Evolutionary conservation across 2,329 filamentous ascomycete genomes (phyloP).

Genomic region (Juglanconis juglandina): DNA sequence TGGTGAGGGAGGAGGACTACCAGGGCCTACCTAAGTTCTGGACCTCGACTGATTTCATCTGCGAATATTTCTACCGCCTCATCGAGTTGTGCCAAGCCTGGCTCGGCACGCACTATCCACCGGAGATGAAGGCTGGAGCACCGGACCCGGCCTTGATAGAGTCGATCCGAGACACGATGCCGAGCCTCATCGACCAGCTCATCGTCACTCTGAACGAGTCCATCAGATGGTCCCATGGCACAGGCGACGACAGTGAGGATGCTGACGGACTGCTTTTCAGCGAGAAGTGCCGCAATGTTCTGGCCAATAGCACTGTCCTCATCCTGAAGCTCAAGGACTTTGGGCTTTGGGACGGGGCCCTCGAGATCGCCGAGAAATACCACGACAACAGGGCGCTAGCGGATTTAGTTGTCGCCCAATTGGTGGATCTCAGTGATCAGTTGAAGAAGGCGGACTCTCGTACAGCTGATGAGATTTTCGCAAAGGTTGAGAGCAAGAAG

Average conservation of each 20-base stretch:
- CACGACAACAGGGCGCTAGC: slow-evolving; percentile 53
- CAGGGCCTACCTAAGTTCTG: slow-evolving; percentile 74
- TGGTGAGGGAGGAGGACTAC: slow-evolving; percentile 54
- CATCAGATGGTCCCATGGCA: slow-evolving; percentile 46
- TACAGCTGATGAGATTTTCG: slow-evolving; percentile 36
- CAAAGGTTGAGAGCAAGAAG: slow-evolving; percentile 44
- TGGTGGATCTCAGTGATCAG: slow-evolving; percentile 39
- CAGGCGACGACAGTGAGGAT: slow-evolving; percentile 42
- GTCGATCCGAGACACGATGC: slow-evolving; percentile 46
- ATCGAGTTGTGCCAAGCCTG: slow-evolving; percentile 56
- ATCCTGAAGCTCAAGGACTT: slow-evolving; percentile 51
- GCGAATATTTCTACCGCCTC: slow-evolving; percentile 60
- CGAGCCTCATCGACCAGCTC: slow-evolving; percentile 52
- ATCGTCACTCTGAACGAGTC: slow-evolving; percentile 53
- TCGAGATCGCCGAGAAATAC: slow-evolving; percentile 57
- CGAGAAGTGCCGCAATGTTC: slow-evolving; percentile 40
- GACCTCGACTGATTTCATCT: slow-evolving; percentile 68
- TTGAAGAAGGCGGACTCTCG: slow-evolving; percentile 30
- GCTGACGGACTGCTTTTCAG: slow-evolving; percentile 47
- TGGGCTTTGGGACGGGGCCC: slow-evolving; percentile 55
- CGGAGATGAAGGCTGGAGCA: slow-evolving; percentile 17
- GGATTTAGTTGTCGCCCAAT: slow-evolving; percentile 52
- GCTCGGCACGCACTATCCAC: slow-evolving; percentile 45
- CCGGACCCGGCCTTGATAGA: slow-evolving; percentile 40
- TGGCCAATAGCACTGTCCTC: slow-evolving; percentile 33